Evolutionary conservation across 2,329 filamentous ascomycete genomes (phyloP).

Genomic region (Curvularia sp.): DNA sequence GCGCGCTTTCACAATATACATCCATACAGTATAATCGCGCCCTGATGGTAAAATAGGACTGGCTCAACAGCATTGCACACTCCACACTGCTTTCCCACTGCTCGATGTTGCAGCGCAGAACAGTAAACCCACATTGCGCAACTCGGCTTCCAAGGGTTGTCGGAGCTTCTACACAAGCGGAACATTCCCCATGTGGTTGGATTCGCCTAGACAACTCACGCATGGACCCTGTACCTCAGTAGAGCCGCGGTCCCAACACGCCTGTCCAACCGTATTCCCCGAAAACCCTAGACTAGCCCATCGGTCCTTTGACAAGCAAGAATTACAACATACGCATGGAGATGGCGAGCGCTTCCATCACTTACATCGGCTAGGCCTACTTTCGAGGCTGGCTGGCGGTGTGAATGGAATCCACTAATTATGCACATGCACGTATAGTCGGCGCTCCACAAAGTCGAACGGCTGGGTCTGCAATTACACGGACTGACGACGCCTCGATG

Average conservation of each 20-base stretch:
- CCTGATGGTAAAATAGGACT: neutral
- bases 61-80: neutral
- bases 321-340: conserved; percentile 5
- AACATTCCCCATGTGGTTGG: conserved; percentile 1
- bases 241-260: conserved; percentile 7
- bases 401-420: neutral
- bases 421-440: neutral
- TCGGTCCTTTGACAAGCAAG: conserved; percentile 9
- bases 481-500: conserved; percentile 3
- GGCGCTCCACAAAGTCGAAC: conserved; percentile 1
- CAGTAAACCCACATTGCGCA: neutral
- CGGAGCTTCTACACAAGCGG: conserved; percentile 2
- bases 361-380: conserved; percentile 10
- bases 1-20: conserved; percentile 9
- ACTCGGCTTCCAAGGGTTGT: neutral
- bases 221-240: neutral
- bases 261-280: conserved; percentile 10
- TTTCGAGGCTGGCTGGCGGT: conserved; percentile 7
- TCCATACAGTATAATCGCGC: neutral
- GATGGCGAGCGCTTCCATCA: neutral
- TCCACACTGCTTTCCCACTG: neutral
- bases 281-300: conserved; percentile 9
- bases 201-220: conserved; percentile 3
- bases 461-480: conserved; percentile 1
- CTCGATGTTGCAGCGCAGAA: conserved; percentile 1